Conservation (phyloP, 2,329 filamentous ascomycete genomes). For the Sphaerulina musiva region DNA sequence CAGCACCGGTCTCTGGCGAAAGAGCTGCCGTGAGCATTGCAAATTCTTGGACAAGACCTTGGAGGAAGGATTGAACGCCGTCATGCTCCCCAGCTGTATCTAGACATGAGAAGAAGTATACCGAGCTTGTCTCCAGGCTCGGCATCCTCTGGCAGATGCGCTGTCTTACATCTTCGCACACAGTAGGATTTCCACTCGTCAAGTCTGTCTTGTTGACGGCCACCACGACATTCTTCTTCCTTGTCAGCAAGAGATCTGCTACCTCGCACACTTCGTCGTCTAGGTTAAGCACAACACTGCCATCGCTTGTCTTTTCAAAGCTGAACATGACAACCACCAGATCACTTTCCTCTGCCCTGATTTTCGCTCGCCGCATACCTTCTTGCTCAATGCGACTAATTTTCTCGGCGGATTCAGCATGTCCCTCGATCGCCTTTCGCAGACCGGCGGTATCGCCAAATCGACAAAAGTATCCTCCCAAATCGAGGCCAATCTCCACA, state of each 20-base stretch:
- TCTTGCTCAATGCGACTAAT: conserved; percentile 78
- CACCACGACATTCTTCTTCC: conserved; percentile 51
- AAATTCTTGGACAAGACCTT: conserved; percentile 63
- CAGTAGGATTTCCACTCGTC: conserved; percentile 1
- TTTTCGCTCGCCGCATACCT: conserved; percentile 79
- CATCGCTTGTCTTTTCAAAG: conserved; percentile 47
- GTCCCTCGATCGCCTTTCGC: conserved; percentile 36
- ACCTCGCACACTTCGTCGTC: conserved; percentile 54
- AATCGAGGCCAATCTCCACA: conserved; percentile 82
- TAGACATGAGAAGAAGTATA: conserved; percentile 55
- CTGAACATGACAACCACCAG: conserved; percentile 76
- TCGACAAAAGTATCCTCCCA: conserved; percentile 85
- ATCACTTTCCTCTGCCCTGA: conserved; percentile 75
- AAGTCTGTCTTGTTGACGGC: conserved; percentile 58
- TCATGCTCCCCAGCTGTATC: conserved; percentile 45
- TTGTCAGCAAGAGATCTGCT: conserved; percentile 44
- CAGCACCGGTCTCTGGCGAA: conserved; percentile 30
- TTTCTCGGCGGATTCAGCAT: conserved; percentile 15
- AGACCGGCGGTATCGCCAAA: conserved; percentile 93
- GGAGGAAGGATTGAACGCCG: conserved; percentile 62
- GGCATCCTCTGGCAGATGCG: conserved; percentile 39
- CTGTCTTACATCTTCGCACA: conserved; percentile 15
- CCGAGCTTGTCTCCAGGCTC: conserved; percentile 39
- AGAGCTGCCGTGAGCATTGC: conserved; percentile 56
- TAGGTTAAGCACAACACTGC: conserved; percentile 16